A percentile compares a stretch with the other conserved stretches of the same genome.
Conservation (phyloP, 2,329 filamentous ascomycete species). For the Trichoderma sp. region DNA sequence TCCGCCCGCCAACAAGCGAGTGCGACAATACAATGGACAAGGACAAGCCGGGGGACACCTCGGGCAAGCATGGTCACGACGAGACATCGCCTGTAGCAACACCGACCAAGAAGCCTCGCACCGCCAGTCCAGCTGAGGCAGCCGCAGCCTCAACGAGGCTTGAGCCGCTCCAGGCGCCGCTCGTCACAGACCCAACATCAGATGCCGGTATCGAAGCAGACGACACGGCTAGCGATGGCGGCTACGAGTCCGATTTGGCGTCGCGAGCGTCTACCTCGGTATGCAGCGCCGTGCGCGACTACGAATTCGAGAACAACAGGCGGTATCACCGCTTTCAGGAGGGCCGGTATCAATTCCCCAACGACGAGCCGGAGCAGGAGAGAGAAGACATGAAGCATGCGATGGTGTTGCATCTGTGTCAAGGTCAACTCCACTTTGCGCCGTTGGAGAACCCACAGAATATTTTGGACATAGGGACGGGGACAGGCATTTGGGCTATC, state of each 20-base stretch:
- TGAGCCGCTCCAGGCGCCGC: not conserved
- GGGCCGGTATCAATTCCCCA: constrained; percentile 42
- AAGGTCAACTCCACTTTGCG: constrained; percentile 43
- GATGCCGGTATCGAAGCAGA: not conserved
- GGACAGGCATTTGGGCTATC: constrained; percentile 47
- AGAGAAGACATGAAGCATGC: constrained; percentile 47
- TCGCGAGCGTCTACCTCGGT: constrained; percentile 27
- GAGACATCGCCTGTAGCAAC: not conserved
- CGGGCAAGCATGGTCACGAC: not conserved
- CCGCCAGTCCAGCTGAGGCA: not conserved
- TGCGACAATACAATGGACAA: constrained; percentile 4
- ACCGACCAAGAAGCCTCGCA: not conserved
- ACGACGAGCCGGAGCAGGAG: constrained; percentile 48
- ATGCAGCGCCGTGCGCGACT: constrained; percentile 39
- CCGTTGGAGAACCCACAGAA: constrained; percentile 41
- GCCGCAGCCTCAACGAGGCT: not conserved
- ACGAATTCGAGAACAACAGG: constrained; percentile 45
- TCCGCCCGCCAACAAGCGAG: not conserved
- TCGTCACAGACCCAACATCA: not conserved
- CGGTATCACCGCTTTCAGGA: constrained; percentile 46
- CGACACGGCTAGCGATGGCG: constrained; percentile 12
- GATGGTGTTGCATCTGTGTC: constrained; percentile 38
- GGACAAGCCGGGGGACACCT: not conserved
- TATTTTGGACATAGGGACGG: constrained; percentile 46
- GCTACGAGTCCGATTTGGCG: constrained; percentile 19